phyloP scores from a whole-genome alignment of 495 filamentous ascomycete genomes.

The Diplogelasinospora grovesii region DNA sequence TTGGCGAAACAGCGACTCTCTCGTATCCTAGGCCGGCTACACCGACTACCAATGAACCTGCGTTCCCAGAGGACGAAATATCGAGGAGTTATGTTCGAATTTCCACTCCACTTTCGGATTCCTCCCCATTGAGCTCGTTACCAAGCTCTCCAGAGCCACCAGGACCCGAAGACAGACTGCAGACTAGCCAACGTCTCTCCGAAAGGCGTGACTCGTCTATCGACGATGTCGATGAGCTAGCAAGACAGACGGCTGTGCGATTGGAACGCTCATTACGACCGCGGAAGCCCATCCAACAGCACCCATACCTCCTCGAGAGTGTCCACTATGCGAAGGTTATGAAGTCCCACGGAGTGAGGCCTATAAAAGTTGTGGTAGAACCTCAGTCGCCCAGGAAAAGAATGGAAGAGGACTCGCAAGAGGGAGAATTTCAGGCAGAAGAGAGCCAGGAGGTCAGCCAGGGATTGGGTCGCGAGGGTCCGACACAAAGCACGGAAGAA shows the following conservation, averaged over 20 bases:
- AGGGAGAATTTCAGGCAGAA: slow-evolving; percentile 41
- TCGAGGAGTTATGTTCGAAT: slow-evolving; percentile 11
- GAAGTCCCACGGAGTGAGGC: slow-evolving; percentile 56
- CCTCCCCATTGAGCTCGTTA: slow-evolving; percentile 8
- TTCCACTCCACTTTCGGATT: background rate
- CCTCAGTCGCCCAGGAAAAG: slow-evolving; percentile 20
- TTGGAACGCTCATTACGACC: slow-evolving; percentile 50
- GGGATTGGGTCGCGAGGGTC: slow-evolving; percentile 7
- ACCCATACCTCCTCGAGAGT: slow-evolving; percentile 63
- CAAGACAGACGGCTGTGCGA: slow-evolving; percentile 15
- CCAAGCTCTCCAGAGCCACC: background rate
- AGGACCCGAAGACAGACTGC: background rate
- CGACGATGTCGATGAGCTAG: slow-evolving; percentile 12
- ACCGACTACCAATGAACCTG: background rate
- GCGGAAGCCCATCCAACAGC: slow-evolving; percentile 68
- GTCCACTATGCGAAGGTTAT: slow-evolving; percentile 57
- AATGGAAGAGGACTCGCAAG: slow-evolving; percentile 37
- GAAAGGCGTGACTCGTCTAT: background rate
- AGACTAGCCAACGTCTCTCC: background rate
- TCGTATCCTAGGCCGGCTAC: background rate
- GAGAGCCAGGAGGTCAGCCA: slow-evolving; percentile 37
- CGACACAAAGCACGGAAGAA: slow-evolving; percentile 20
- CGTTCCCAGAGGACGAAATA: slow-evolving; percentile 10
- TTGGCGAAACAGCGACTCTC: background rate
- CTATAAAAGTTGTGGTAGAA: slow-evolving; percentile 45